Conservation (phyloP, 257 asterid genomes). For the Salvia hispanica region DNA sequence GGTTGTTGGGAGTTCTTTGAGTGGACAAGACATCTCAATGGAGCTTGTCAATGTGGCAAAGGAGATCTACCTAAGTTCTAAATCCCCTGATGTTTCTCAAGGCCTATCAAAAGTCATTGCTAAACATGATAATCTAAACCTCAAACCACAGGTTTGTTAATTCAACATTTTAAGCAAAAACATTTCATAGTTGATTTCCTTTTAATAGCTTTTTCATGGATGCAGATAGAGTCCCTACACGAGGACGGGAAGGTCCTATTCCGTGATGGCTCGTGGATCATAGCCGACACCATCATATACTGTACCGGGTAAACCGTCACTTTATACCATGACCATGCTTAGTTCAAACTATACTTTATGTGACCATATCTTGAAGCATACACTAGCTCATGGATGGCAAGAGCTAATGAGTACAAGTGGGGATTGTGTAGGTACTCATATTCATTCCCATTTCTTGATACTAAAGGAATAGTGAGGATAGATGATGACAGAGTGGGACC, state of each 20-base stretch:
- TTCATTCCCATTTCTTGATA: slow-evolving; percentile 90
- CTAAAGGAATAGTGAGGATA: slow-evolving; percentile 78
- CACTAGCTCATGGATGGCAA: background rate
- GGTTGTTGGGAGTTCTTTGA: slow-evolving; percentile 78
- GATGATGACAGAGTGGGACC: slow-evolving; percentile 92
- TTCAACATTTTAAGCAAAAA: background rate
- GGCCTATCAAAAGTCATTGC: slow-evolving; percentile 75
- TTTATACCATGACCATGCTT: background rate
- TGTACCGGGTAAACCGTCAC: slow-evolving; percentile 90
- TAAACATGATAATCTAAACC: slow-evolving; percentile 55
- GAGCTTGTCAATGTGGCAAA: slow-evolving; percentile 80
- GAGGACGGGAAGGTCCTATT: slow-evolving; percentile 77
- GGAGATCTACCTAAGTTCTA: slow-evolving; percentile 70
- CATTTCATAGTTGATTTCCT: background rate
- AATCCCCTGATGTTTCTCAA: slow-evolving; percentile 47
- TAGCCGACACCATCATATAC: slow-evolving; percentile 79
- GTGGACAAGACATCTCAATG: slow-evolving; percentile 87
- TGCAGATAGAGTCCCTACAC: slow-evolving; percentile 75
- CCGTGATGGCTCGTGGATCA: slow-evolving; percentile 54
- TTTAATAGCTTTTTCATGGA: background rate
- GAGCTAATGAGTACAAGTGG: slow-evolving; percentile 27
- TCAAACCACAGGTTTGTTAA: slow-evolving; percentile 64
- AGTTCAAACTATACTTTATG: slow-evolving; percentile 17
- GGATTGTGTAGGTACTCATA: slow-evolving; percentile 67
- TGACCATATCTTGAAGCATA: slow-evolving; percentile 30